Conservation (phyloP, 202 grass and related monocot genomes). For the Panicum hallii region DNA sequence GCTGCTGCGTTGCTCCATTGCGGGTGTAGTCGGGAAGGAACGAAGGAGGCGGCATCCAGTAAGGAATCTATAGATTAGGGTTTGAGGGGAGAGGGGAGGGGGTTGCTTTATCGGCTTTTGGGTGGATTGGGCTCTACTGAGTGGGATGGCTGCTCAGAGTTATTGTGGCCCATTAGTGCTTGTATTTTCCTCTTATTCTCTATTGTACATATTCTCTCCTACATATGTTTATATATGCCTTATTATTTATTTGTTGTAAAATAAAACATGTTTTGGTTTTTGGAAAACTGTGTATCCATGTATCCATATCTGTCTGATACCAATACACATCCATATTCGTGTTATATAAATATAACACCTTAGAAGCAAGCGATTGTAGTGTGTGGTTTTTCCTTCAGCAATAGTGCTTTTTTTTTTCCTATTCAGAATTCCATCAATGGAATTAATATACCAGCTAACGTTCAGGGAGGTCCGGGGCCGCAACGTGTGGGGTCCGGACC, state of each 20-base stretch:
- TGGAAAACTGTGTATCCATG: not conserved
- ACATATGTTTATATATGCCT: not conserved
- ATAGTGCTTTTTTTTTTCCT: not conserved
- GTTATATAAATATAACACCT: not conserved
- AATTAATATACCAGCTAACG: not conserved
- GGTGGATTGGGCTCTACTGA: not conserved
- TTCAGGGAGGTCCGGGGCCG: too few species aligned
- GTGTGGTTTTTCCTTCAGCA: not conserved
- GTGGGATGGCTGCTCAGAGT: not conserved
- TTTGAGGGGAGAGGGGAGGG: not conserved
- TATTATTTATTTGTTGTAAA: not conserved
- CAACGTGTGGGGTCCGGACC: too few species aligned
- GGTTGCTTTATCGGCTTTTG: conserved; percentile 4
- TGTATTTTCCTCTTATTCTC: not conserved
- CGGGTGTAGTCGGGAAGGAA: not conserved
- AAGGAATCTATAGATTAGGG: not conserved
- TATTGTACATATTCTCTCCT: not conserved
- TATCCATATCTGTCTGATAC: not conserved
- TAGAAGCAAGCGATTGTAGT: not conserved
- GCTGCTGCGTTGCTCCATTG: not conserved
- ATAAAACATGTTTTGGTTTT: not conserved
- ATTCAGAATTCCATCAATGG: not conserved
- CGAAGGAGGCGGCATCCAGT: not conserved
- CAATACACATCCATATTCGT: not conserved
- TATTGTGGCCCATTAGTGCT: not conserved